These are phyloP conservation scores for Rasamsonia emersonii DNA, from an alignment of 2,329 filamentous ascomycete species.

Conservation along the genomic window DNA sequence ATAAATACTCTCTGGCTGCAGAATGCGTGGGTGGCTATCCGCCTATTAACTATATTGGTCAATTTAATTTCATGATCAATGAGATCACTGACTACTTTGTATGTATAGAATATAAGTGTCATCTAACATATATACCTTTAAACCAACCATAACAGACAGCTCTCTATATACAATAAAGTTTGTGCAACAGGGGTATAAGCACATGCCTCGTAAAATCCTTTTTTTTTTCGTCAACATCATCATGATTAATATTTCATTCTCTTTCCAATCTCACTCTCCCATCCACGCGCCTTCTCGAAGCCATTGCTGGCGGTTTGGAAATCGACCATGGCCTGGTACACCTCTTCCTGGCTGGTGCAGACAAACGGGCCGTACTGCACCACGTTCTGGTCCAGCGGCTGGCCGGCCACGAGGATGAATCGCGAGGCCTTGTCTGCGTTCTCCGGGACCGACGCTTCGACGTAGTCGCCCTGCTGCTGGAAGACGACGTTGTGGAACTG, in stretches of 20 bases:
- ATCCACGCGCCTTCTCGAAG: slow-evolving; percentile 69
- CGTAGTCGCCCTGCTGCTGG: slow-evolving; percentile 64
- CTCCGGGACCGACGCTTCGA: slow-evolving; percentile 61
- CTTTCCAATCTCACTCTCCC: slow-evolving; percentile 83
- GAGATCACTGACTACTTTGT: too few species aligned
- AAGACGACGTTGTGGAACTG: slow-evolving; percentile 88
- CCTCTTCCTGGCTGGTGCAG: slow-evolving; percentile 60
- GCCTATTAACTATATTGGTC: too few species aligned
- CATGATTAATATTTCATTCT: slow-evolving; percentile 47
- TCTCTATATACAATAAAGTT: too few species aligned
- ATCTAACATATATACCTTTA: too few species aligned
- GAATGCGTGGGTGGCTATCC: too few species aligned
- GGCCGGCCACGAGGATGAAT: slow-evolving; percentile 63
- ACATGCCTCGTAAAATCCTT: not conserved
- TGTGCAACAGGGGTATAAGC: slow-evolving; percentile 1
- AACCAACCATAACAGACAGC: too few species aligned
- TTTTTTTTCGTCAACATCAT: too few species aligned
- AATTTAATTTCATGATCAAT: too few species aligned
- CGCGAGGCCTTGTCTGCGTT: slow-evolving; percentile 49
- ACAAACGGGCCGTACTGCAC: slow-evolving; percentile 84
- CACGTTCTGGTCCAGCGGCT: slow-evolving; percentile 69
- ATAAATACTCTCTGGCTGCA: too few species aligned
- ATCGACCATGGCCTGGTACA: slow-evolving; percentile 68
- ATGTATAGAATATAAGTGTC: too few species aligned
- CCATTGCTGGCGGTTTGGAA: slow-evolving; percentile 66